Percentiles rank a stretch among this genome's conserved stretches.
Evolutionary conservation across 768 basidiomycete genomes (phyloP).

Genomic region (Lyophyllum decastes): DNA sequence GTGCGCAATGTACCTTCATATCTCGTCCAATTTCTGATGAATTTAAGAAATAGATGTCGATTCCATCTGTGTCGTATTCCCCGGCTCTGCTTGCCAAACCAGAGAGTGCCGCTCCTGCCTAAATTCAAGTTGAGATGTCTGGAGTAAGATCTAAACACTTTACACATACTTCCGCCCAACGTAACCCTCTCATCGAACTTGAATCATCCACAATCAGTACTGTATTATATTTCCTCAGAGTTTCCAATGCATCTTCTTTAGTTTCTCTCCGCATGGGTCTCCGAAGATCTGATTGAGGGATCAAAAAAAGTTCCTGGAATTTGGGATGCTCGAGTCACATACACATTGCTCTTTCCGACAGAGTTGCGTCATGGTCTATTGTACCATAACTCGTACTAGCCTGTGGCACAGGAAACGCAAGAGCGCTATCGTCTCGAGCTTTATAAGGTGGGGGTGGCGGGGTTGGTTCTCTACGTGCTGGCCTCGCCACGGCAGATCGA

Average conservation of each 20-base stretch:
- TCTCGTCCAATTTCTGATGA: conserved; percentile 29
- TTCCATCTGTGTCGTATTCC: conserved; percentile 56
- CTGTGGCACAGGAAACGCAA: neutral
- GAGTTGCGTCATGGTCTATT: neutral
- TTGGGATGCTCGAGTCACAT: neutral
- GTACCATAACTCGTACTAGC: neutral
- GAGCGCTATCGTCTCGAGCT: neutral
- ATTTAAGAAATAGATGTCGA: conserved; percentile 67
- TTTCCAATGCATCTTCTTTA: conserved; percentile 32
- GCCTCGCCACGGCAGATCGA: neutral
- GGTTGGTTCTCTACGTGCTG: neutral
- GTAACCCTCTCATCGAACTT: conserved; percentile 47
- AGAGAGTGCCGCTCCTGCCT: conserved; percentile 50
- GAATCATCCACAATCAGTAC: conserved; percentile 66
- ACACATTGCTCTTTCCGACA: neutral
- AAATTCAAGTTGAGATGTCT: neutral
- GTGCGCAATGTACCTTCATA: conserved; percentile 34
- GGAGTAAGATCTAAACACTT: neutral
- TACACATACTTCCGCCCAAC: conserved; percentile 52
- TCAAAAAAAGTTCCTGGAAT: neutral
- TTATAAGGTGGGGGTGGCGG: neutral
- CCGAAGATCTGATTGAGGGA: conserved; percentile 10
- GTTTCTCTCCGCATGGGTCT: conserved; percentile 20
- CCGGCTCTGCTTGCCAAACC: conserved; percentile 49
- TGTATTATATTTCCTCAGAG: conserved; percentile 51